Percentiles rank a stretch among this genome's conserved stretches.
phyloP scores from a whole-genome alignment of 1,284 basidiomycete species.

The Ganoderma sp. region DNA sequence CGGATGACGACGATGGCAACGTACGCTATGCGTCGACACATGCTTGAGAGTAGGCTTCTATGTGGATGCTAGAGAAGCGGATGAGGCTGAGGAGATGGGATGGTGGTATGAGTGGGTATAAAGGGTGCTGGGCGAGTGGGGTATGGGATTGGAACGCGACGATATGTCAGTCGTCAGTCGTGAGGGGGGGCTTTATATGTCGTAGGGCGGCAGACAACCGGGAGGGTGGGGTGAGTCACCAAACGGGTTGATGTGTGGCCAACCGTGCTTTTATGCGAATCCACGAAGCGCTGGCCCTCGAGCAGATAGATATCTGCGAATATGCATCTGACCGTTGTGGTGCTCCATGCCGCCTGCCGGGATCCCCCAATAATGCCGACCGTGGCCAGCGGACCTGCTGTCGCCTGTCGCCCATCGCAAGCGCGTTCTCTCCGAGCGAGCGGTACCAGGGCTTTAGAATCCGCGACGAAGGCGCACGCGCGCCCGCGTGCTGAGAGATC shows the following conservation, averaged over 20 bases:
- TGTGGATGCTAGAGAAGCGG: slow-evolving; percentile 1
- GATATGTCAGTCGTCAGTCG: neutral
- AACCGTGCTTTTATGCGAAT: slow-evolving; percentile 29
- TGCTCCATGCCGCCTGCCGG: slow-evolving; percentile 9
- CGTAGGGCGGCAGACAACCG: slow-evolving; percentile 18
- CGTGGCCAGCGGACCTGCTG: neutral
- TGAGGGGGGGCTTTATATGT: slow-evolving; percentile 7
- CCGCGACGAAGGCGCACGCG: slow-evolving; percentile 16
- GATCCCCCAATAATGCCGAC: slow-evolving; percentile 1
- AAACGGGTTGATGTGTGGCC: slow-evolving; percentile 24
- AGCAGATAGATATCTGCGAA: neutral
- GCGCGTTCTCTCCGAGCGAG: slow-evolving; percentile 12
- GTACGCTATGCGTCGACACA: slow-evolving; percentile 48
- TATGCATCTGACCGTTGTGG: slow-evolving; percentile 9
- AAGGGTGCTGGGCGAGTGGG: slow-evolving; percentile 8
- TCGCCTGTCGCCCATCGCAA: slow-evolving; percentile 2
- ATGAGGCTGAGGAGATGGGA: slow-evolving; percentile 8
- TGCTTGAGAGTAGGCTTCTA: slow-evolving; percentile 26
- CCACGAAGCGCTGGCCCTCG: slow-evolving; percentile 23
- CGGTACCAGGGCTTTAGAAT: slow-evolving; percentile 12
- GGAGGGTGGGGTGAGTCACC: slow-evolving; percentile 32
- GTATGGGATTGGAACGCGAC: neutral
- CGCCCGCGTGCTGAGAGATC: slow-evolving; percentile 15
- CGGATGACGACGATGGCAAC: slow-evolving; percentile 27
- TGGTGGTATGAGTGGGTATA: slow-evolving; percentile 12